A percentile compares a stretch with the other conserved stretches of the same genome.
These are phyloP conservation scores for Leersia perrieri DNA, from an alignment of 176 grass and related monocot species.

Conservation along the genomic window DNA sequence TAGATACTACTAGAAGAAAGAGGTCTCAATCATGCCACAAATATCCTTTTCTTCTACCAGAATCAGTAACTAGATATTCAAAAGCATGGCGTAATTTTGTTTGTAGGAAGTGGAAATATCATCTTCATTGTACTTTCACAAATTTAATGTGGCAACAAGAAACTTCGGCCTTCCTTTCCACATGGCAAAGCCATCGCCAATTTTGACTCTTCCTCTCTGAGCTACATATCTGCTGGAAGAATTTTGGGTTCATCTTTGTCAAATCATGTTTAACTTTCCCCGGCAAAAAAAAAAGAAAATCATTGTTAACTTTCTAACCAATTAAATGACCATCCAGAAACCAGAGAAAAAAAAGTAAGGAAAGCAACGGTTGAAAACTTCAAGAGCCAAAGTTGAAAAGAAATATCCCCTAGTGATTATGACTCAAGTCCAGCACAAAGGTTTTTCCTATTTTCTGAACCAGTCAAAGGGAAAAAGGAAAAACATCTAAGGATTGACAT, in stretches of 20 bases:
- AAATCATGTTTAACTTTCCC: constrained; percentile 10
- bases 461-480: not conserved
- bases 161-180: not conserved
- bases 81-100: not conserved
- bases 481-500: not conserved
- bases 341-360: not conserved
- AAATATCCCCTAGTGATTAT: not conserved
- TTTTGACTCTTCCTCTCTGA: not conserved
- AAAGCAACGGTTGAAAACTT: not conserved
- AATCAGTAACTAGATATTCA: not conserved
- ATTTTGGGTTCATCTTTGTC: not conserved
- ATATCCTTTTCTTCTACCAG: not conserved
- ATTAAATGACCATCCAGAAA: not conserved
- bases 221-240: not conserved
- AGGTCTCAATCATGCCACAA: not conserved
- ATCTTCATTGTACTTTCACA: not conserved
- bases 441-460: not conserved
- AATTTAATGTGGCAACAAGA: not conserved
- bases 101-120: not conserved
- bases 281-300: no score
- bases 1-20: not conserved
- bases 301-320: constrained; percentile 8
- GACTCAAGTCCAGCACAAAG: constrained; percentile 2
- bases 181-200: constrained; percentile 1
- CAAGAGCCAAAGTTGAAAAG: not conserved